Conservation (phyloP, 306 rosid species). For the Alnus rubra region DNA sequence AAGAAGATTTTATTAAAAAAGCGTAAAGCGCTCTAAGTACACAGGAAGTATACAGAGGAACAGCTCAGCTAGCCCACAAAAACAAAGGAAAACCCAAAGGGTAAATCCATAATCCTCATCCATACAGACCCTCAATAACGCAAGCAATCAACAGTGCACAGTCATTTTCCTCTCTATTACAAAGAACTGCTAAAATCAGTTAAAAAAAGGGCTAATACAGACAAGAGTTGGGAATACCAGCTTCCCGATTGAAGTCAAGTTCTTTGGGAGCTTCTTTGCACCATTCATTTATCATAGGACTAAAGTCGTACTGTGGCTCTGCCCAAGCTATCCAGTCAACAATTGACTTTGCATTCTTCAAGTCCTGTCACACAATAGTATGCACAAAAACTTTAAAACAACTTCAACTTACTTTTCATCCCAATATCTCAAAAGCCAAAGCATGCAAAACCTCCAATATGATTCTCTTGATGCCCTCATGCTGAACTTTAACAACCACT, state of each 20-base stretch:
- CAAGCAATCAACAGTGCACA: not conserved
- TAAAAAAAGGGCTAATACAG: constrained; percentile 19
- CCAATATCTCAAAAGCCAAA: constrained; percentile 31
- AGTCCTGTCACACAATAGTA: constrained; percentile 62
- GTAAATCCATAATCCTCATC: constrained; percentile 5
- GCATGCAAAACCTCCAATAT: constrained; percentile 77
- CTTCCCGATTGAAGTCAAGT: constrained; percentile 90
- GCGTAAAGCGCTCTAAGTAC: too few species aligned
- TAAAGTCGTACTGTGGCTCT: constrained; percentile 88
- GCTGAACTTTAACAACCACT: constrained; percentile 97
- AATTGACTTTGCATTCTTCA: constrained; percentile 88
- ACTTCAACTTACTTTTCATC: constrained; percentile 28
- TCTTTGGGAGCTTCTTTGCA: constrained; percentile 99
- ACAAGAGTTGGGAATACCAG: constrained; percentile 56
- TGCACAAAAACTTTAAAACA: constrained; percentile 24
- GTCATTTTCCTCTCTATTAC: constrained; percentile 7
- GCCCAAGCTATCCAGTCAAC: constrained; percentile 99
- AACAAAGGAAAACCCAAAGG: too few species aligned
- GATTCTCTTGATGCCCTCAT: constrained; percentile 74
- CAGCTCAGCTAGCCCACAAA: too few species aligned
- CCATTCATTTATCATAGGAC: constrained; percentile 99
- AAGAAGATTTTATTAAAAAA: too few species aligned
- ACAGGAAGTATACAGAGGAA: too few species aligned
- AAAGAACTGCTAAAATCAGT: constrained; percentile 5
- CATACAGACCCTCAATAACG: not conserved